phyloP scores from a whole-genome alignment of 2,329 filamentous ascomycete genomes.

The Shiraia sp. region DNA sequence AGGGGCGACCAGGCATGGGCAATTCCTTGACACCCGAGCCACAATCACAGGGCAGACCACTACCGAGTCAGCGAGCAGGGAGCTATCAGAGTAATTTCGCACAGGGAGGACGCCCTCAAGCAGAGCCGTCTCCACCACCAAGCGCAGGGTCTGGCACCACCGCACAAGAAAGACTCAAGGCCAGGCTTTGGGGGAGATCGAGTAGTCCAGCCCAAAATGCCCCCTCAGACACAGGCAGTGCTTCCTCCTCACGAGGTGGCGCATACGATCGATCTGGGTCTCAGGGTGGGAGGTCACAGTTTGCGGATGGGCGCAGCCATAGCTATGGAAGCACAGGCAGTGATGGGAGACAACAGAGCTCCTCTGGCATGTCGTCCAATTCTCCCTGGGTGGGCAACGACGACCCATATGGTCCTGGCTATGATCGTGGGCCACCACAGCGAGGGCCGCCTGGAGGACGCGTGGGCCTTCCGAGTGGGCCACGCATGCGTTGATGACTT shows the following conservation, averaged over 20 bases:
- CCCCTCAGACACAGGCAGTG: conserved; percentile 20
- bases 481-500: conserved; percentile 38
- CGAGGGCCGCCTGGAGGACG: conserved; percentile 35
- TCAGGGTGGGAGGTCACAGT: conserved; percentile 27
- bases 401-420: conserved; percentile 37
- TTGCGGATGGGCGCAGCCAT: conserved; percentile 39
- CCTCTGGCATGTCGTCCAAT: conserved; percentile 36
- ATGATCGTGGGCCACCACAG: conserved; percentile 28
- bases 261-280: conserved; percentile 31
- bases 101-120: conserved; percentile 41
- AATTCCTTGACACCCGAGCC: conserved; percentile 41
- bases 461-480: conserved; percentile 44
- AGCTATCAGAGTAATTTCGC: conserved; percentile 68
- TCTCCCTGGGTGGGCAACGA: conserved; percentile 38
- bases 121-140: conserved; percentile 44
- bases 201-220: conserved; percentile 56
- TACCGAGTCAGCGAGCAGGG: conserved; percentile 73
- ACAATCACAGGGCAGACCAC: conserved; percentile 56
- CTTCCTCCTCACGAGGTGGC: conserved; percentile 16
- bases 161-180: conserved; percentile 81
- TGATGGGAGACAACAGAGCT: conserved; percentile 30
- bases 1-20: conserved; percentile 30
- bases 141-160: conserved; percentile 53
- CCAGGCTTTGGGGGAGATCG: conserved; percentile 71
- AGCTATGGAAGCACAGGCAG: conserved; percentile 31